Percentiles rank a stretch among this genome's conserved stretches.
Conservation (phyloP, 768 basidiomycete species). For the Russula earlei region DNA sequence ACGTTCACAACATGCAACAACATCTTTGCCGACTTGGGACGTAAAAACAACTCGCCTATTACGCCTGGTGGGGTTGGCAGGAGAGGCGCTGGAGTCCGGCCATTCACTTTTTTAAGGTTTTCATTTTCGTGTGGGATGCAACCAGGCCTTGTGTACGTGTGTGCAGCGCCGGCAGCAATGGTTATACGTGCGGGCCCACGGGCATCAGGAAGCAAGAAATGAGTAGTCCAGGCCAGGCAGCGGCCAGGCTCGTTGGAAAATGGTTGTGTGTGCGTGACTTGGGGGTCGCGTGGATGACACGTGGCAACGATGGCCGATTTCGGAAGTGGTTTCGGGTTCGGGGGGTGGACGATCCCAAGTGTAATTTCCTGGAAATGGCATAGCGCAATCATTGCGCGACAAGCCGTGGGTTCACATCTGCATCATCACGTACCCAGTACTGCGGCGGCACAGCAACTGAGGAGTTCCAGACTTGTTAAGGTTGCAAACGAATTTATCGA, state of each 20-base stretch:
- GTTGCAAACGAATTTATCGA: neutral
- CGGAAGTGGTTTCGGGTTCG: no score
- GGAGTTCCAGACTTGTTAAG: neutral
- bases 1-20: neutral
- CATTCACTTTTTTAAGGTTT: neutral
- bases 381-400: neutral
- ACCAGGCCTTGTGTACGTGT: neutral
- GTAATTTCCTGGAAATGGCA: conserved; percentile 4
- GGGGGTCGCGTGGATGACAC: conserved; percentile 7
- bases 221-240: neutral
- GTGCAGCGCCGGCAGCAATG: neutral
- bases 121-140: no score
- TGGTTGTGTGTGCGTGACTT: no score
- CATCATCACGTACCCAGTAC: neutral
- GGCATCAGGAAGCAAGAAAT: conserved; percentile 9
- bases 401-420: neutral
- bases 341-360: neutral
- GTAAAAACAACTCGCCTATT: neutral
- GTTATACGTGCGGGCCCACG: neutral
- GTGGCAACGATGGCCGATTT: neutral
- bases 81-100: neutral
- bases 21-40: neutral
- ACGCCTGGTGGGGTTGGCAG: neutral
- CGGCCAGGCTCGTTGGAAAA: conserved; percentile 1
- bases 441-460: conserved; percentile 5